Evolutionary conservation across 768 basidiomycete species (phyloP).

Genomic region (Tricholoma sp.): DNA sequence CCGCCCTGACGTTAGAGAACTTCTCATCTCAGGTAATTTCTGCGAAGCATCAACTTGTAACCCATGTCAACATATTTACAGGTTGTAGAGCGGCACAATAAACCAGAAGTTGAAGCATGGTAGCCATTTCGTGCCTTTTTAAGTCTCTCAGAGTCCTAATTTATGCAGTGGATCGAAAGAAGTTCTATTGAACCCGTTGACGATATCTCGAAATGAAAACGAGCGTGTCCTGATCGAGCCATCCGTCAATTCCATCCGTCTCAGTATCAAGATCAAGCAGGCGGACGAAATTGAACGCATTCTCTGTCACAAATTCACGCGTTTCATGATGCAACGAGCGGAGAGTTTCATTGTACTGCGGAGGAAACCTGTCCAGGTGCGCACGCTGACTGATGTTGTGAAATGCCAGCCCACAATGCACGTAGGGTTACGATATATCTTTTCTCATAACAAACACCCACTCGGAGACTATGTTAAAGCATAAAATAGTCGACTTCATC

Average conservation of each 20-base stretch:
- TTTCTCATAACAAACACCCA: constrained; percentile 98
- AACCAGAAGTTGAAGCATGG: constrained; percentile 92
- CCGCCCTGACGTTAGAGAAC: constrained; percentile 94
- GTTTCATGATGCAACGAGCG: constrained; percentile 98
- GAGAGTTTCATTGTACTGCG: constrained; percentile 96
- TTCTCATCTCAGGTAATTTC: constrained; percentile 86
- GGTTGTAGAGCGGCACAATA: constrained; percentile 97
- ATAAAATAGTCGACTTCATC: constrained; percentile 99
- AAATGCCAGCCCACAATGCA: neutral
- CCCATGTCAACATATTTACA: constrained; percentile 27
- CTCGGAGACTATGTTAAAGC: constrained; percentile 97
- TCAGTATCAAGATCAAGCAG: constrained; percentile 98
- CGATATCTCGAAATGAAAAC: constrained; percentile 95
- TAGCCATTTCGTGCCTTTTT: constrained; percentile 22
- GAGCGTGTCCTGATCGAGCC: constrained; percentile 97
- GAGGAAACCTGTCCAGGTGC: constrained; percentile 85
- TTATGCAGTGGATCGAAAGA: constrained; percentile 77
- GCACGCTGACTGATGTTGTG: constrained; percentile 18
- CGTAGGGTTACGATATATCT: constrained; percentile 95
- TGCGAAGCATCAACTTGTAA: constrained; percentile 2
- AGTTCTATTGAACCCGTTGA: constrained; percentile 88
- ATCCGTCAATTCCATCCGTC: constrained; percentile 92
- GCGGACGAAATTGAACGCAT: constrained; percentile 98
- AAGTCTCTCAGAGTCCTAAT: constrained; percentile 4
- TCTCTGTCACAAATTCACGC: constrained; percentile 95